These are phyloP conservation scores for Raphidocelis subcapitata DNA, from an alignment of 139 green algal species.

Conservation along the genomic window DNA sequence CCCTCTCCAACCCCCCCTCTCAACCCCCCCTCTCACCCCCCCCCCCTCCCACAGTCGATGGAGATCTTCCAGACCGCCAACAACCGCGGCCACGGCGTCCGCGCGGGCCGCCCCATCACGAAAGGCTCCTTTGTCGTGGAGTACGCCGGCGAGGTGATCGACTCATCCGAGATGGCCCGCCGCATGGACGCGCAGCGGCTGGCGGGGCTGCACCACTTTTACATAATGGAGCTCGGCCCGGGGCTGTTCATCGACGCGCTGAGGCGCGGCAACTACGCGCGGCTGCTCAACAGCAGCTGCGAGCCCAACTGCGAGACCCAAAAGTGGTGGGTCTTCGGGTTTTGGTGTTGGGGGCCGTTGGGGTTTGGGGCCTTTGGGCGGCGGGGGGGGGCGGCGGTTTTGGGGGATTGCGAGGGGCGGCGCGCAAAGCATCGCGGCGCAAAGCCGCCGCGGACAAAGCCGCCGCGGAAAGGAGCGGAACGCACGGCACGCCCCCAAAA, in stretches of 20 bases:
- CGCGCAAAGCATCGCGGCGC: too few species aligned
- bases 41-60: constrained; percentile 56
- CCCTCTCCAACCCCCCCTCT: too few species aligned
- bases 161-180: constrained; percentile 46
- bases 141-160: constrained; percentile 80
- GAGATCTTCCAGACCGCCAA: constrained; percentile 78
- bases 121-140: constrained; percentile 81
- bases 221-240: constrained; percentile 85
- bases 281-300: constrained; percentile 86
- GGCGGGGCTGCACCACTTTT: constrained; percentile 68
- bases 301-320: constrained; percentile 89
- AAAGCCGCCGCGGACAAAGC: too few species aligned
- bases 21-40: too few species aligned
- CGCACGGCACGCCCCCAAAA: too few species aligned
- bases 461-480: too few species aligned
- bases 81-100: constrained; percentile 67
- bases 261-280: constrained; percentile 70
- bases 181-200: constrained; percentile 65
- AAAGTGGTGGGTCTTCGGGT: constrained; percentile 77
- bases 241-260: constrained; percentile 83
- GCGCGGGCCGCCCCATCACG: constrained; percentile 40
- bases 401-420: too few species aligned
- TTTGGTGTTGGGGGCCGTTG: constrained; percentile 57
- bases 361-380: too few species aligned
- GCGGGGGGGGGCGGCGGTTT: too few species aligned